phyloP scores from a whole-genome alignment of 441 rosid species.

The Jatropha multifida region DNA sequence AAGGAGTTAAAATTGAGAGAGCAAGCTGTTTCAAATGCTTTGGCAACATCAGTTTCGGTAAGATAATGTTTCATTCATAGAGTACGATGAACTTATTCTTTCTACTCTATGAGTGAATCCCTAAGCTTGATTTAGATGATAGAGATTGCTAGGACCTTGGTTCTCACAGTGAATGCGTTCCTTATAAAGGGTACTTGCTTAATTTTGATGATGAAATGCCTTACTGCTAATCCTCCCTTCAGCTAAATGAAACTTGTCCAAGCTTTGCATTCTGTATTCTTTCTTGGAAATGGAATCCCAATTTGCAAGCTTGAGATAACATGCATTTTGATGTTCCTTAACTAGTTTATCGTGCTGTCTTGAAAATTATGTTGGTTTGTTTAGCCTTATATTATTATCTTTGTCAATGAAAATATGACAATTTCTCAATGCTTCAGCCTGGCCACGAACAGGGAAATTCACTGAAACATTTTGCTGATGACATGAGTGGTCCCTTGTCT shows the following conservation, averaged over 20 bases:
- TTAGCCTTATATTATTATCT: slow-evolving; percentile 3
- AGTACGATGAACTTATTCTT: neutral
- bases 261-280: neutral
- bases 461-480: slow-evolving; percentile 62
- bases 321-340: neutral
- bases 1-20: slow-evolving; percentile 83
- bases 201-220: neutral
- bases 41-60: slow-evolving; percentile 71
- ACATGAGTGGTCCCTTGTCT: slow-evolving; percentile 54
- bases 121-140: neutral
- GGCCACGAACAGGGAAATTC: slow-evolving; percentile 57
- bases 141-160: neutral
- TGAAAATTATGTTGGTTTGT: slow-evolving; percentile 6
- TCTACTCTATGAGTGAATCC: neutral
- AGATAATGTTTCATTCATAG: slow-evolving; percentile 7
- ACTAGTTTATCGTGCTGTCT: neutral
- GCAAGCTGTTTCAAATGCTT: slow-evolving; percentile 63
- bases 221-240: neutral
- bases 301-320: slow-evolving; percentile 5
- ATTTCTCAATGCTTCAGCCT: slow-evolving; percentile 23
- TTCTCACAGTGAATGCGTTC: neutral
- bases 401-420: slow-evolving; percentile 5
- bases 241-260: neutral
- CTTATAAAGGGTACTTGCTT: neutral
- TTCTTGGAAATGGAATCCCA: neutral